Evolutionary conservation across 176 grass and related monocot species (phyloP).

Genomic region (Zizania latifolia): DNA sequence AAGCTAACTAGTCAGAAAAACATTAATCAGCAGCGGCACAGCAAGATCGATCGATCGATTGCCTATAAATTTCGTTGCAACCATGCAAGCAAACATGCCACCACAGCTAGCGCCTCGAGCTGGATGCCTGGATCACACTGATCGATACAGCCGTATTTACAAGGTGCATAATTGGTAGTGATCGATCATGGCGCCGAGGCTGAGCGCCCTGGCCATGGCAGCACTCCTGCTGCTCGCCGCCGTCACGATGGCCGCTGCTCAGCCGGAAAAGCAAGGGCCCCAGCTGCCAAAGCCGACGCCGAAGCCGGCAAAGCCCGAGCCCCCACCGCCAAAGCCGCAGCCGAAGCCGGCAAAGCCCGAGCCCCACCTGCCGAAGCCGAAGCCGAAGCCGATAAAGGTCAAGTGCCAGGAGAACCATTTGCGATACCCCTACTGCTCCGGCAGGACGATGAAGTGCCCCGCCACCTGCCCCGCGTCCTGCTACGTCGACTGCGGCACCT

Average conservation of each 20-base stretch:
- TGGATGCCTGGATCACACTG: no score
- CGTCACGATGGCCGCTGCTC: background rate
- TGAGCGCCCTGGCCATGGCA: background rate
- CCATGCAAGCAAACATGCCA: background rate
- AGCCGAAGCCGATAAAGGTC: constrained; percentile 10
- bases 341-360: background rate
- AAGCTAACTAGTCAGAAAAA: no score
- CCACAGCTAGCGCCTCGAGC: background rate
- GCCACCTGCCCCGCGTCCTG: background rate
- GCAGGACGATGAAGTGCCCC: constrained; percentile 24
- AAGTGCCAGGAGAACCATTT: background rate
- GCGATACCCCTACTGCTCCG: background rate
- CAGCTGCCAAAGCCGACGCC: background rate
- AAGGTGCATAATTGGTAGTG: no score
- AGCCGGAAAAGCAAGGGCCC: background rate
- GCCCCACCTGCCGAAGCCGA: background rate
- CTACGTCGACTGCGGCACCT: constrained; percentile 20
- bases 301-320: background rate
- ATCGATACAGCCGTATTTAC: no score
- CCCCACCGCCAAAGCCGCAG: background rate
- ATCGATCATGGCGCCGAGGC: background rate
- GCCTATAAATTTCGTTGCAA: background rate
- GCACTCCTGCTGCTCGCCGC: background rate
- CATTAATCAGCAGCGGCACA: no score
- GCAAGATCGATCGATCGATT: no score